These are phyloP conservation scores for Pleurotus djamor DNA, from an alignment of 768 basidiomycete genomes.

Conservation along the genomic window DNA sequence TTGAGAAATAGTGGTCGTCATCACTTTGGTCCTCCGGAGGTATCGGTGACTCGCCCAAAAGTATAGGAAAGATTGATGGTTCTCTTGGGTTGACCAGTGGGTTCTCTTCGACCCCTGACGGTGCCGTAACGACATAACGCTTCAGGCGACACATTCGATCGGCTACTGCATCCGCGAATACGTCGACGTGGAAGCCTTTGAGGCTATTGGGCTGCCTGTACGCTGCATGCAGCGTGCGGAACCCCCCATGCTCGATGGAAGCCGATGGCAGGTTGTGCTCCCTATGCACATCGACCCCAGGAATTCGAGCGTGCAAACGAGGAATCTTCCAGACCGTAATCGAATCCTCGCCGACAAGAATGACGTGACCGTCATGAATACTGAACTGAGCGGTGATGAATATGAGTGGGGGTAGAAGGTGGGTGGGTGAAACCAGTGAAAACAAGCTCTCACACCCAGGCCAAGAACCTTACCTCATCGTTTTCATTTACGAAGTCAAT, in stretches of 20 bases:
- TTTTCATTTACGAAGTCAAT: background rate
- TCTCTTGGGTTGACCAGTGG: background rate
- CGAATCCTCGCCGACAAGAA: background rate
- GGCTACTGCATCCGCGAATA: background rate
- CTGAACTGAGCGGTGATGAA: background rate
- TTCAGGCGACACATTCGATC: background rate
- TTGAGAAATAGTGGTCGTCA: slow-evolving; percentile 1
- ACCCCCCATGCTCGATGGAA: background rate
- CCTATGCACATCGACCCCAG: slow-evolving; percentile 3
- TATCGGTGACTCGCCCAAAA: slow-evolving; percentile 3
- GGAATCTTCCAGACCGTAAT: slow-evolving; percentile 7
- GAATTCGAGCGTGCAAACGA: background rate
- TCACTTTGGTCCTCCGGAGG: background rate
- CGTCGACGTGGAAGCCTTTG: background rate
- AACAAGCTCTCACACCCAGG: background rate
- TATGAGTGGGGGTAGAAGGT: background rate
- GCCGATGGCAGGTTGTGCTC: background rate
- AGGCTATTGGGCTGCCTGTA: slow-evolving; percentile 1
- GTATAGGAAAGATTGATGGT: background rate
- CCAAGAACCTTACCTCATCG: slow-evolving; percentile 8
- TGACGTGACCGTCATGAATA: background rate
- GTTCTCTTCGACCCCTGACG: background rate
- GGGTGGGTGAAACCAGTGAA: background rate
- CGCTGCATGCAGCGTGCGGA: background rate
- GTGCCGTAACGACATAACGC: background rate